phyloP scores from a whole-genome alignment of 2,329 filamentous ascomycete genomes.

The Fusarium luffae region DNA sequence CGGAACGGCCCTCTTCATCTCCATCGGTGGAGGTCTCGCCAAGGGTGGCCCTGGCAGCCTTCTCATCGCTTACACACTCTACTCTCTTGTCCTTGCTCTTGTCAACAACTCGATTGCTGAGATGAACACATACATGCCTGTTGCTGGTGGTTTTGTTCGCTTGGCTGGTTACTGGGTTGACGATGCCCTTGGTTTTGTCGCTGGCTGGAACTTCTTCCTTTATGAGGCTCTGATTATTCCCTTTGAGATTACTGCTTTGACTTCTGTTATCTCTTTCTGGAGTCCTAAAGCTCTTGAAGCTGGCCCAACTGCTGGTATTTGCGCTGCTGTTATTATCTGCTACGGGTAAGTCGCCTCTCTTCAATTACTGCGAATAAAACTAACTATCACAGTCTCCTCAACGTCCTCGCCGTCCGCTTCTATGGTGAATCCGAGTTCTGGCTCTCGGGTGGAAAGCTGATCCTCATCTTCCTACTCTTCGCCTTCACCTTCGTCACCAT shows the following conservation, averaged over 20 bases:
- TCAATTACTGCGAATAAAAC: background rate
- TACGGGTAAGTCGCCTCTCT: conserved; percentile 47
- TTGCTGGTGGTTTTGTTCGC: conserved; percentile 33
- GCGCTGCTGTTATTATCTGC: conserved; percentile 56
- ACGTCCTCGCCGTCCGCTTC: conserved; percentile 55
- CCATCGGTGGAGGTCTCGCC: conserved; percentile 37
- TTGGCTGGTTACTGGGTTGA: conserved; percentile 36
- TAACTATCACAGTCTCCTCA: conserved; percentile 47
- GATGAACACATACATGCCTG: conserved; percentile 37
- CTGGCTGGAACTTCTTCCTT: conserved; percentile 39
- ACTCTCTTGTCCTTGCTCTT: conserved; percentile 27
- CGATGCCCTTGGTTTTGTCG: conserved; percentile 30
- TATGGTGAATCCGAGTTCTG: conserved; percentile 61
- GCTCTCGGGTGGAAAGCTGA: conserved; percentile 58
- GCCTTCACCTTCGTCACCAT: conserved; percentile 70
- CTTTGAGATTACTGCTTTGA: conserved; percentile 63
- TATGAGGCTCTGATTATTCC: conserved; percentile 62
- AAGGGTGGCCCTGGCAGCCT: conserved; percentile 32
- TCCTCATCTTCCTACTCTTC: conserved; percentile 57
- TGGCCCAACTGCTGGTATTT: conserved; percentile 56
- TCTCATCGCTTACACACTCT: conserved; percentile 23
- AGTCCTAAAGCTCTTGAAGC: conserved; percentile 50
- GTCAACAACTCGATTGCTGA: conserved; percentile 38
- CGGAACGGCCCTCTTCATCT: conserved; percentile 39
- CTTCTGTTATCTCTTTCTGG: conserved; percentile 62